A percentile compares a stretch with the other conserved stretches of the same genome.
Evolutionary conservation across 2,329 filamentous ascomycete species (phyloP).

Genomic region (Neopestalotiopsis sp.): DNA sequence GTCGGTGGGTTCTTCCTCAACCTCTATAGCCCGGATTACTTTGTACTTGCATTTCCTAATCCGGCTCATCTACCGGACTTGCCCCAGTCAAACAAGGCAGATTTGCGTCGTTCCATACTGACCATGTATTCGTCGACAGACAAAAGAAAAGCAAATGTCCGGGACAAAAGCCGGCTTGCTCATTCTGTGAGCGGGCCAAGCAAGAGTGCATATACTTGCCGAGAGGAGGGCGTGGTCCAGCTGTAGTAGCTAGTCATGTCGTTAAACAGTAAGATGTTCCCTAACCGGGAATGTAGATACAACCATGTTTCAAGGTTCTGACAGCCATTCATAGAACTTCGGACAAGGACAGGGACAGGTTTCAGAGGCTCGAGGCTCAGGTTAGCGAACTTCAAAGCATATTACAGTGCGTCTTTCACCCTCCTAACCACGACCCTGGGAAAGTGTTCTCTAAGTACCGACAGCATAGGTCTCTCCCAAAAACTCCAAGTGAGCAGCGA

Average conservation of each 20-base stretch:
- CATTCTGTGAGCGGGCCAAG: background rate
- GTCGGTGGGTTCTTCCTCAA: background rate
- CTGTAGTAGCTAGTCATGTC: background rate
- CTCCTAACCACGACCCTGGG: background rate
- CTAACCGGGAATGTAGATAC: background rate
- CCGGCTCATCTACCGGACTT: background rate
- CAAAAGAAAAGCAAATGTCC: background rate
- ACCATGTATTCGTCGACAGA: background rate
- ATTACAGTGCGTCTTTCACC: background rate
- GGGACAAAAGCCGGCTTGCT: background rate
- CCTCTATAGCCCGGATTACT: background rate
- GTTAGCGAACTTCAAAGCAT: background rate
- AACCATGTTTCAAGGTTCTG: background rate
- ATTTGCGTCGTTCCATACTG: background rate
- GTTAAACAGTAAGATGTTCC: background rate
- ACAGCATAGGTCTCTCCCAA: background rate
- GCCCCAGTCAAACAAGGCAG: background rate
- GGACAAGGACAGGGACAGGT: background rate
- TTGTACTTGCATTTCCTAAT: background rate
- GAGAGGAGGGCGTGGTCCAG: background rate
- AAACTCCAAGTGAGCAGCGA: background rate
- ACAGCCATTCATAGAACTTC: background rate
- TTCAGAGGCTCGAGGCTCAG: background rate
- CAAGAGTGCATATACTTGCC: slow-evolving; percentile 1
- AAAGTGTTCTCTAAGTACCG: background rate